Evolutionary conservation across 768 basidiomycete genomes (phyloP).

Genomic region (Cystobasidium onofrii): DNA sequence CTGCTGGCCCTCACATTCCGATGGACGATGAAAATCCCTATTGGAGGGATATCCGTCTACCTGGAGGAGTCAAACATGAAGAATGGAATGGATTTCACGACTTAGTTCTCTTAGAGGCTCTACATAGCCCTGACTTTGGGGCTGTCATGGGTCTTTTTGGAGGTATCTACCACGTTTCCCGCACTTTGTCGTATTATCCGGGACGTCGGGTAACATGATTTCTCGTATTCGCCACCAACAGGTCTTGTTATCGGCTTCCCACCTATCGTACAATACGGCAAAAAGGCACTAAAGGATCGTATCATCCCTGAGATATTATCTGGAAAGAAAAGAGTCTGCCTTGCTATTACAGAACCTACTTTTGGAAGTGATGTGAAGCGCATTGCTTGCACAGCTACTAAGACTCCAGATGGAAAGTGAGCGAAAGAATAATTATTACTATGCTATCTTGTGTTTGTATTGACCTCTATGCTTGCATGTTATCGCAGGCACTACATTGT

Average conservation of each 20-base stretch:
- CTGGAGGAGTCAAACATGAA: constrained; percentile 26
- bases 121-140: constrained; percentile 23
- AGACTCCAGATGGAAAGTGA: constrained; percentile 37
- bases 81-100: constrained; percentile 43
- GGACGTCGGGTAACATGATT: too few relatives aligned
- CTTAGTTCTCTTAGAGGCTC: constrained; percentile 38
- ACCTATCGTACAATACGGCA: constrained; percentile 37
- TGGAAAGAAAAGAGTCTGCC: constrained; percentile 41
- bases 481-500: constrained; percentile 34
- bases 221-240: too few relatives aligned
- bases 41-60: constrained; percentile 27
- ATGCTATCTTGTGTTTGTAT: neutral
- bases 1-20: constrained; percentile 16
- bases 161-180: constrained; percentile 12
- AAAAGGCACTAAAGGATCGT: constrained; percentile 34
- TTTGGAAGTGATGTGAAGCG: constrained; percentile 41
- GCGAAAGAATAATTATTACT: neutral
- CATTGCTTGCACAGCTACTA: constrained; percentile 37
- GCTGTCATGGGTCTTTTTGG: constrained; percentile 33
- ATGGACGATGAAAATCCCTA: neutral
- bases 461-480: neutral
- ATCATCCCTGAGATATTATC: constrained; percentile 37
- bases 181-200: too few relatives aligned
- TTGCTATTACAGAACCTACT: constrained; percentile 42
- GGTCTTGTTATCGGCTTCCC: constrained; percentile 28